phyloP scores from a whole-genome alignment of 2,329 filamentous ascomycete genomes.

The Cryphonectria naterciae region DNA sequence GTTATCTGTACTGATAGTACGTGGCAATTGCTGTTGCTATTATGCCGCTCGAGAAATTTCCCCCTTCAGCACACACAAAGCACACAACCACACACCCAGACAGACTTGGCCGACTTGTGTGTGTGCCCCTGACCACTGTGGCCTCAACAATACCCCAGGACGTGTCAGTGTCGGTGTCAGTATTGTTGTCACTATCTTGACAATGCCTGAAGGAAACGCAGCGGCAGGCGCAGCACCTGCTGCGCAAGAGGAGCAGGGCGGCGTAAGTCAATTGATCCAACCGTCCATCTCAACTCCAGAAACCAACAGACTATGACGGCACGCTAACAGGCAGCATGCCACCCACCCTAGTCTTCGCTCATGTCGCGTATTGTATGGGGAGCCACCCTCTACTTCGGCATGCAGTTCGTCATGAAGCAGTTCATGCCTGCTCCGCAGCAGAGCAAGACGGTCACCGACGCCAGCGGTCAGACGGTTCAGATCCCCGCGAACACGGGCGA shows the following conservation, averaged over 20 bases:
- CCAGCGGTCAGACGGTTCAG: slow-evolving; percentile 56
- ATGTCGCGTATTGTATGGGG: slow-evolving; percentile 56
- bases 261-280: slow-evolving; percentile 17
- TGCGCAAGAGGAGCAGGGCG: slow-evolving; percentile 27
- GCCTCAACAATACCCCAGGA: slow-evolving; percentile 15
- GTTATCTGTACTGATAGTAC: not conserved
- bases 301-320: slow-evolving; percentile 39
- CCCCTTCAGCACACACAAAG: not conserved
- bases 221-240: slow-evolving; percentile 29
- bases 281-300: not conserved
- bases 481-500: slow-evolving; percentile 57
- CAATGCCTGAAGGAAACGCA: slow-evolving; percentile 29
- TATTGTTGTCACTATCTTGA: slow-evolving; percentile 14
- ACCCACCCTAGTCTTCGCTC: slow-evolving; percentile 39
- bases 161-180: slow-evolving; percentile 14
- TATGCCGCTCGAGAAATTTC: not conserved
- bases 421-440: slow-evolving; percentile 53
- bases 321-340: slow-evolving; percentile 9
- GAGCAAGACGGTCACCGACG: slow-evolving; percentile 53
- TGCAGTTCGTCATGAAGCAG: slow-evolving; percentile 62
- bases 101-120: not conserved
- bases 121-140: slow-evolving; percentile 15
- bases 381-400: slow-evolving; percentile 59
- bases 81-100: not conserved
- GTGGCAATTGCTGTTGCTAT: slow-evolving; percentile 1